Evolutionary conservation across 2,329 filamentous ascomycete genomes (phyloP), one percentile per base, ranked within the genome.

Genomic region (Colletotrichum lindemuthianum): DNA sequence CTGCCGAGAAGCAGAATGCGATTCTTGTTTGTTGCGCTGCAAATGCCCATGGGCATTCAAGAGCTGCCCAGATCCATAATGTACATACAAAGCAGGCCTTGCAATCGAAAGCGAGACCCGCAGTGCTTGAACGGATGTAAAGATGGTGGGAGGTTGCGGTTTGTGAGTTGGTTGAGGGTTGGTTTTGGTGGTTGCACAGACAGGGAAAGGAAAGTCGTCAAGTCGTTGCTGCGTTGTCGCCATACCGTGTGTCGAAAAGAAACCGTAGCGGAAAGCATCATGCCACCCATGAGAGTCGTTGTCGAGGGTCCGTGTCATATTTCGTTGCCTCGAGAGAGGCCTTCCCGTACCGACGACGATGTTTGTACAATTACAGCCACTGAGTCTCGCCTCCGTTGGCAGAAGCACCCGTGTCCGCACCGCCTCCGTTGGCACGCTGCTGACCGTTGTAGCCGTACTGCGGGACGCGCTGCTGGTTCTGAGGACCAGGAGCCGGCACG

Each of bases 141-240:
- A 65, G 60, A 43, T 58, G 60, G 47, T 57, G 41, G 39, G 39
- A 37, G 48, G 39, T 57, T 59, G 56, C 44, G 57, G 39, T 47
- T 57, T 49, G 48, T 60, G 34, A 61, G 55, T 55, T 54, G 37
- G 47, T 60, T 53, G 45, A 61, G 39, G 48, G 61, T 44, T 60
- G 51, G 37, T 52, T 55, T 58, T 60, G 52, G 51, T 65, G 52
- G 49, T 64, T 68, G 66, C 74, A 76, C 70, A 72, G 68, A 71
- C 71, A 71, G 68, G 60, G 51, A 68, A 71, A 75, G 75, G 69
- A 72, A 75, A 78, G 60, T 80, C 77, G 73, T 80, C 72, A 79
- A 73, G 69, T 80, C 76, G 73, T 80, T 73, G 71, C 71, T 71
- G 73, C 72, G 67, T 77, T 76, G 72, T 76, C 67, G 75, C 70